These are phyloP conservation scores for Escallonia rubra DNA, from an alignment of 129 eudicot species.

Conservation along the genomic window DNA sequence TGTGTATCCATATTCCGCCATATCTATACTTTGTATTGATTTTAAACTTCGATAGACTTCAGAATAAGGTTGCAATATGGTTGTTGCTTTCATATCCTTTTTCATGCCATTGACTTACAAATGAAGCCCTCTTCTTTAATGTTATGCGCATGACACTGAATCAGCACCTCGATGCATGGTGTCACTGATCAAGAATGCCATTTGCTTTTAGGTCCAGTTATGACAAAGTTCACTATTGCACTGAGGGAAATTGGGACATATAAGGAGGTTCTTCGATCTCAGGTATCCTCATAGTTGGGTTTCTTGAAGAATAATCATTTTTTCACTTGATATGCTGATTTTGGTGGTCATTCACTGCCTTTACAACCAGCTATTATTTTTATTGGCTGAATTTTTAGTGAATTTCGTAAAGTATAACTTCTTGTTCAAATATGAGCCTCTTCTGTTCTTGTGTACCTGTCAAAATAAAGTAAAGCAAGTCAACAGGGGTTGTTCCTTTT, in stretches of 20 bases:
- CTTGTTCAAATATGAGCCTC: not conserved
- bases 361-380: too few species aligned
- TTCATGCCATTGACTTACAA: not conserved
- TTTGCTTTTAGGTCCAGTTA: slow-evolving; percentile 78
- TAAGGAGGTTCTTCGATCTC: slow-evolving; percentile 98
- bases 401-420: too few species aligned
- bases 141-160: not conserved
- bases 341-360: too few species aligned
- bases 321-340: too few species aligned
- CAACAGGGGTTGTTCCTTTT: not conserved
- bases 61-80: too few species aligned
- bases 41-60: too few species aligned
- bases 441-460: not conserved
- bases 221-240: slow-evolving; percentile 98
- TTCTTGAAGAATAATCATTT: not conserved
- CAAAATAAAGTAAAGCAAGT: not conserved
- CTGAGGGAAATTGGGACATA: slow-evolving; percentile 96
- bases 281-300: slow-evolving; percentile 34
- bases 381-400: too few species aligned
- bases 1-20: too few species aligned
- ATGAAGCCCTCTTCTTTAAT: not conserved
- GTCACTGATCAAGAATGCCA: not conserved
- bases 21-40: too few species aligned
- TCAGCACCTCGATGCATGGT: not conserved
- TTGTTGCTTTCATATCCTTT: not conserved